Evolutionary conservation across 148 eudicot genomes (phyloP), one percentile per base, ranked within the genome.

Genomic region (Rhododendron vialii): DNA sequence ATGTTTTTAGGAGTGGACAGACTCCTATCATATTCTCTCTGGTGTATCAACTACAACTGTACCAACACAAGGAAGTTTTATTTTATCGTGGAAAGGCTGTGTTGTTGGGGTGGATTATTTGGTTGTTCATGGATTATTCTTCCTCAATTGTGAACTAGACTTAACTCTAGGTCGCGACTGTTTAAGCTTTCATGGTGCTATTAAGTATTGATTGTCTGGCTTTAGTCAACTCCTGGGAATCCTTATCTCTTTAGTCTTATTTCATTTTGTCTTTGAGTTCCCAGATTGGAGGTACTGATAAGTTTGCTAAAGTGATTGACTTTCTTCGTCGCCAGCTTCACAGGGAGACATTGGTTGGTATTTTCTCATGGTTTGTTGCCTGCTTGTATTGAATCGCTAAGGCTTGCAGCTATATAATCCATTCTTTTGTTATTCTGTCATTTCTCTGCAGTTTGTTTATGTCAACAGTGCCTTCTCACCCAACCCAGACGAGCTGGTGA

Each of bases 381-480:
- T 4, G 9, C 11, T 24, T 80, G 51, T 63, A 18, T 35, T 63
- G 38, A 28, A 24, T 80, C 53, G 15, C 17, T 38, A 33, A 67
- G 17, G 18, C 38, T 55, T 61, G 45, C 8, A 26, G 76, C 11
- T 63, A 75, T 67, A 59, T 88, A 71, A 82, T 38, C 78, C 38
- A 33, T 43, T 14, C 5, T 47, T 59, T 74, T 57, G 22, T 59
- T 59, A 5, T 59, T 59, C 65, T 20, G 11, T 26, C 38, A 26
- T 74, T 45, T 69, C 41, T 51, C 30, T 85, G 88, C 89, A 95
- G 98, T 95, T 96, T 93, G 98, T 96, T 69, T 96, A 96, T 83
- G 92, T 96, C 84, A 96, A 96, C 89, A 94, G 96, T 90, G 95
- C 99, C 87, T 95, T 96, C 89, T 95, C 98, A 28, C 99, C 99